Conservation (phyloP, 805 yeast species). For the Grigorovia transvaalensis region DNA sequence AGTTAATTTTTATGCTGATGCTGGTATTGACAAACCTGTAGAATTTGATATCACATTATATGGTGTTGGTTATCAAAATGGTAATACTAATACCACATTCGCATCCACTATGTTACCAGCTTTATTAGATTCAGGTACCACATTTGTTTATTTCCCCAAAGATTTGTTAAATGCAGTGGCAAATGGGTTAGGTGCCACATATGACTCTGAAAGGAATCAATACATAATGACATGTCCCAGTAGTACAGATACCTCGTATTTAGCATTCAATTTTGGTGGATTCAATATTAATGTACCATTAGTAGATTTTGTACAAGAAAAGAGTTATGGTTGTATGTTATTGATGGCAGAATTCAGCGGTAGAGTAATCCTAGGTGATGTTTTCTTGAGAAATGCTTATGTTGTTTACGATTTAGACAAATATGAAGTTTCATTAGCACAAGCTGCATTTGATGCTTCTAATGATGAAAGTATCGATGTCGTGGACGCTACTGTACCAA, state of each 20-base stretch:
- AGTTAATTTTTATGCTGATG: constrained; percentile 28
- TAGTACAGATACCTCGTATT: constrained; percentile 10
- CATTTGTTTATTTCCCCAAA: constrained; percentile 38
- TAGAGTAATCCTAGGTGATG: constrained; percentile 41
- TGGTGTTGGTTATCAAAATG: constrained; percentile 15
- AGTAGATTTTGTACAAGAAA: constrained; percentile 14
- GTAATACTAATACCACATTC: constrained; percentile 9
- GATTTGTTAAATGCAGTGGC: constrained; percentile 24
- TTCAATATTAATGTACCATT: constrained; percentile 44
- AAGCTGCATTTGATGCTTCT: constrained; percentile 21
- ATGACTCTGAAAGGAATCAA: constrained; percentile 31
- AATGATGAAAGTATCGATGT: constrained; percentile 34
- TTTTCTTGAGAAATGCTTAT: constrained; percentile 45
- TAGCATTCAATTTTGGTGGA: constrained; percentile 50
- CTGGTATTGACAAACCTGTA: constrained; percentile 9
- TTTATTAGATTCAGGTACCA: constrained; percentile 45
- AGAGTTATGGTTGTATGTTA: constrained; percentile 33
- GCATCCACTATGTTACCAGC: constrained; percentile 25
- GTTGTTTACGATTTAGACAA: constrained; percentile 48
- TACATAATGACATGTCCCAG: constrained; percentile 38
- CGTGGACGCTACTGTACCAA: constrained; percentile 36
- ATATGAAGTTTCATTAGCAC: constrained; percentile 38
- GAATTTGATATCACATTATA: constrained; percentile 19
- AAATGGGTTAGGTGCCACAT: constrained; percentile 34
- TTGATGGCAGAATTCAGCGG: constrained; percentile 27